Evolutionary conservation across 768 basidiomycete species (phyloP).

Genomic region (Agrocybe praecox): DNA sequence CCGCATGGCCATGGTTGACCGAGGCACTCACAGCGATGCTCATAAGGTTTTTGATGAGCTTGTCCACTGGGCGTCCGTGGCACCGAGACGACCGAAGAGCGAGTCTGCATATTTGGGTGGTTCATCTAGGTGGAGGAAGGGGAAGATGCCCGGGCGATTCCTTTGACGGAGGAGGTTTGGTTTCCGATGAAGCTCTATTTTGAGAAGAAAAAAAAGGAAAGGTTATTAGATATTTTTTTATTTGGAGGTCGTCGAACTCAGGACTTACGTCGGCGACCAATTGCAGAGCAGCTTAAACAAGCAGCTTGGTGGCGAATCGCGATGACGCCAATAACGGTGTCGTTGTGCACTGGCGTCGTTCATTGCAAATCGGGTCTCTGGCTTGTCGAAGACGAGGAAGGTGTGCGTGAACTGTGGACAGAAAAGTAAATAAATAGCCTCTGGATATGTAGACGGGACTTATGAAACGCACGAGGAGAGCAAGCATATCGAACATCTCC

Average conservation of each 20-base stretch:
- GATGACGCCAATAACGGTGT: slow-evolving; percentile 9
- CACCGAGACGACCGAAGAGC: slow-evolving; percentile 39
- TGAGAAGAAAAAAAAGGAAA: neutral
- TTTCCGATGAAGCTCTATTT: slow-evolving; percentile 29
- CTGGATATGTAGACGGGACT: neutral
- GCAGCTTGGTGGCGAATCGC: slow-evolving; percentile 9
- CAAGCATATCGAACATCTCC: slow-evolving; percentile 48
- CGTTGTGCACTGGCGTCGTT: slow-evolving; percentile 9
- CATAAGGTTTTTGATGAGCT: slow-evolving; percentile 44
- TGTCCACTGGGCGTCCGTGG: slow-evolving; percentile 39
- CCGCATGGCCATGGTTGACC: slow-evolving; percentile 49
- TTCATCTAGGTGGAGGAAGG: slow-evolving; percentile 28
- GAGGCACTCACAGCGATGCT: slow-evolving; percentile 50
- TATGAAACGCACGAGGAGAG: slow-evolving; percentile 25
- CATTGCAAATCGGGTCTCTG: slow-evolving; percentile 7
- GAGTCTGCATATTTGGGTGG: slow-evolving; percentile 33
- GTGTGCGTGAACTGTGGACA: slow-evolving; percentile 4
- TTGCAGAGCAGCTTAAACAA: slow-evolving; percentile 7
- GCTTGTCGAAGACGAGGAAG: slow-evolving; percentile 10
- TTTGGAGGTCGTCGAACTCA: too few relatives aligned
- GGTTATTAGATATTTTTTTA: too few relatives aligned
- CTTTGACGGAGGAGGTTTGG: neutral
- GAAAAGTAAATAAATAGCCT: slow-evolving; percentile 2
- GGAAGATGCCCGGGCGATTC: slow-evolving; percentile 24
- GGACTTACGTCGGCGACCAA: slow-evolving; percentile 11